Evolutionary conservation across 345 rosid species (phyloP).

Genomic region (Aquilaria malaccensis): DNA sequence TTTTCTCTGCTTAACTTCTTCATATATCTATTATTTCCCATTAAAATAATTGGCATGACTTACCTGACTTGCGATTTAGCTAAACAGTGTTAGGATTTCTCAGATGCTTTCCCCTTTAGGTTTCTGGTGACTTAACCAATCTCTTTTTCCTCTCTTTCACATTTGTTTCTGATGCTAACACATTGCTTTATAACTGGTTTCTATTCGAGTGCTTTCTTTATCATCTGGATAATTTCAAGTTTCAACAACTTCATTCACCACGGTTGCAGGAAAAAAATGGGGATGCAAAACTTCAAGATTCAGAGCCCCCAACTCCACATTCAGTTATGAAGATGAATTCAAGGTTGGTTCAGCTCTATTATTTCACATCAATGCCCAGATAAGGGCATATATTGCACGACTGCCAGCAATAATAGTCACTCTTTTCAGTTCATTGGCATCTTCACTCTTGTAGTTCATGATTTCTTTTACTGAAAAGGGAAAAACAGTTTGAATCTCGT

Average conservation of each 20-base stretch:
- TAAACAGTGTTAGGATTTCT: neutral
- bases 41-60: neutral
- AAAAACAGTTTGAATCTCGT: too few relatives aligned
- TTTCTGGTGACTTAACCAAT: neutral
- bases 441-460: too few relatives aligned
- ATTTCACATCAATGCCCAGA: neutral
- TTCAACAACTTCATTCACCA: constrained; percentile 11
- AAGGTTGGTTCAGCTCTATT: constrained; percentile 44
- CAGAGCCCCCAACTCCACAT: constrained; percentile 96
- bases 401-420: neutral
- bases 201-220: neutral
- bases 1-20: too few relatives aligned
- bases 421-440: too few relatives aligned
- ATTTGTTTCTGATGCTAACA: neutral
- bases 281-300: constrained; percentile 72
- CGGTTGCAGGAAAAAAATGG: constrained; percentile 77
- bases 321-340: constrained; percentile 72
- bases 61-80: constrained; percentile 2
- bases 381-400: neutral
- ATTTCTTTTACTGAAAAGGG: too few relatives aligned
- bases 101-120: neutral
- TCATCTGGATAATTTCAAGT: constrained; percentile 2
- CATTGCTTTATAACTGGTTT: neutral
- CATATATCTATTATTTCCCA: too few relatives aligned
- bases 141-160: neutral